Evolutionary conservation across 495 filamentous ascomycete species (phyloP), one percentile per base, ranked within the genome.

Genomic region (Cryomyces minteri): DNA sequence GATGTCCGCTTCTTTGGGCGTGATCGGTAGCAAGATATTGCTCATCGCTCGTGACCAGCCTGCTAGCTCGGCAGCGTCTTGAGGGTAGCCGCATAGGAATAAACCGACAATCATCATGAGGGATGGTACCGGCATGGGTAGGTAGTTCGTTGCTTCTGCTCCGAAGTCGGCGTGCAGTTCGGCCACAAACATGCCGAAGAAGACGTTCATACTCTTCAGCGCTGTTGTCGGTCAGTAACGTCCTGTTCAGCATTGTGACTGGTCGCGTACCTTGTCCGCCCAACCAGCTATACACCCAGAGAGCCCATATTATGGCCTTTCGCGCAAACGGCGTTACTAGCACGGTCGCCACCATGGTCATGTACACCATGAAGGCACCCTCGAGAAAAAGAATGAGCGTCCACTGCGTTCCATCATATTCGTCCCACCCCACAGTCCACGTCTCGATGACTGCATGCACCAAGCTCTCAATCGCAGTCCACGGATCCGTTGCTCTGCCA

Each of bases 401-500:
- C 55, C 55, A 58, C 34, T 58, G 55, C 28, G 53, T 55, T 11
- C 53, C 53, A 37, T 58, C 55, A 37, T 58, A 58, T 31, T 53
- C 50, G 43, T 58, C 43, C 53, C 55, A 55, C 1, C 51, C 55
- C 33, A 39, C 50, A 30, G 53, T 58, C 55, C 55, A 58, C 40
- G 51, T 51, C 45, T 46, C 43, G 6, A 51, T 39, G 41, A 54
- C 41, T 12, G 55, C 55, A 4, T 38, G 25, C 0, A 52, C 2
- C 25, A 58, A 36, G 40, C 46, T 47, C n/a, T 31, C 50, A 12
- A 58, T 44, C 6, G 54, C 54, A n/a, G 12, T n/a, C 42, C 43
- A 53, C 34, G 55, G 5, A 1, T 46, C 47, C 2, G 51, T 43
- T 32, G 48, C 50, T 45, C 50, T 53, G 3, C 53, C 14, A 42